Evolutionary conservation across 257 asterid genomes (phyloP), one percentile per base, ranked within the genome.

Genomic region (Fraxinus excelsior): DNA sequence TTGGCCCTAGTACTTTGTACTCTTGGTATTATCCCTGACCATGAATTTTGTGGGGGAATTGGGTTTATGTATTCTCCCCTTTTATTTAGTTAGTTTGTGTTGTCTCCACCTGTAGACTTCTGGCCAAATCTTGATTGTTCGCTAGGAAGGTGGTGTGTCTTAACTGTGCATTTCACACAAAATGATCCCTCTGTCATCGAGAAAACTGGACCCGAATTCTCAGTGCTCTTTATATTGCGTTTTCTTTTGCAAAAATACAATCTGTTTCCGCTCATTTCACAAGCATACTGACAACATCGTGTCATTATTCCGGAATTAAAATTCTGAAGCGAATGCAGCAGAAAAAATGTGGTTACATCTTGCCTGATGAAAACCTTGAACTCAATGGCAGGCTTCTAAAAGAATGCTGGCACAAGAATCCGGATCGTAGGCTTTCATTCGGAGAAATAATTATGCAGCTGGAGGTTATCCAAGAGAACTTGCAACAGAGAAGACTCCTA

Each of bases 391-490:
- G 91, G 84, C 87, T 87, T 75, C 86, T 89, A 4, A 84, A 81
- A 79, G 89, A 87, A 21, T 87, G 94, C 85, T 89, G 94, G 90
- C 94, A 89, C 69, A 84, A 84, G 88, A 84, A 78, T 72, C 90
- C 91, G 5, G 86, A 87, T 71, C 84, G 78, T 23, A 78, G 94
- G 80, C 91, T 89, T 6, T 64, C 84, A 3, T 87, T 89, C 62
- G 91, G 79, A 82, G 89, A 87, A 44, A 89, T 89, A 74, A 87
- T 89, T 51, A 8, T 73, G 67, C 84, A 71, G 34, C 82, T 89
- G 51, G 91, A 89, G 85, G 71, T 23, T 35, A 89, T 87, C 53
- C 87, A 84, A 75, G 86, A 71, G 62, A 76, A 44, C 38, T 77
- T 85, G 83, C 66, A 71, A 44, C 72, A 75, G 51, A 81, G 72